Evolutionary conservation across 1,139 yeast genomes (phyloP), one percentile per base, ranked within the genome.

Genomic region (Geotrichum macrosporum): DNA sequence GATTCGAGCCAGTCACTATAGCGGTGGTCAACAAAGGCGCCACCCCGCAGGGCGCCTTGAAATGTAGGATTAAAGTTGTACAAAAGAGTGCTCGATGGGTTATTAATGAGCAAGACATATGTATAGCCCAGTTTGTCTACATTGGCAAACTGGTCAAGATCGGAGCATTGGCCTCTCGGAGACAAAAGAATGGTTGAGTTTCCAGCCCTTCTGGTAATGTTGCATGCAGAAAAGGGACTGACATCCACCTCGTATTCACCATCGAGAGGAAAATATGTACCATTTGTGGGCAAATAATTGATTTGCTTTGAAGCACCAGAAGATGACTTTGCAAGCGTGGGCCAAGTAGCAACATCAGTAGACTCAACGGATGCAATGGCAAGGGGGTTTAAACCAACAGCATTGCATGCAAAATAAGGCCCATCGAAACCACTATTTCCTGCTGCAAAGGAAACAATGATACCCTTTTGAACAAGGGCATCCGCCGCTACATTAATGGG

Each of bases 391-490:
- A 43, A 18, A 20, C 41, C 36, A 15, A 41, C 46, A 5, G 33
- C 32, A 13, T n/a, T 26, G 3, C 18, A 16, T 1, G 50, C 39
- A 32, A 26, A 13, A 26, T 36, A 44, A 27, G 48, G 38, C 6
- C 49, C 53, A 6, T n/a, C 8, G 2, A 5, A n/a, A 12, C 53
- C 53, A 20, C 21, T 9, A 29, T 46, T 47, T 13, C 53, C 53
- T 3, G 50, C 48, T 31, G 46, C 35, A 16, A 43, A 16, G 29
- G 34, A 21, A n/a, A 39, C 24, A 22, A 47, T 31, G 5, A 39
- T 38, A 10, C 53, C 53, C 4, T 36, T 6, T 3, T 26, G 16
- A 20, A 40, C 35, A 5, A 43, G 33, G 8, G 19, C 27, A 5
- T 34, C 37, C 3, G 45, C 42, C 5, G 29, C 30, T 1, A 24